phyloP scores from a whole-genome alignment of 2,329 filamentous ascomycete species.

The Claviceps humidiphila region DNA sequence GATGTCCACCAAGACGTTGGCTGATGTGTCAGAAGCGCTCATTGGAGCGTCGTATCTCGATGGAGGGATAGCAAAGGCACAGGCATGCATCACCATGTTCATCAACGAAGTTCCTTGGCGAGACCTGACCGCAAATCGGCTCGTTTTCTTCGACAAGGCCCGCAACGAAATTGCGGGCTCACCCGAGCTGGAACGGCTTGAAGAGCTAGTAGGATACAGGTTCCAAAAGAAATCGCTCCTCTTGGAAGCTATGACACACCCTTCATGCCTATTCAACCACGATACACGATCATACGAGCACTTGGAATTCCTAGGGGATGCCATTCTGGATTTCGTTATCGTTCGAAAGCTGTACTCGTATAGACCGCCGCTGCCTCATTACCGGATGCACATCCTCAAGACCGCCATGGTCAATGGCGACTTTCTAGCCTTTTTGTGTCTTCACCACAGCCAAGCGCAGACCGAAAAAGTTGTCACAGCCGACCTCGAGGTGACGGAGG shows the following conservation, averaged over 20 bases:
- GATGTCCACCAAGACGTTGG: constrained; percentile 65
- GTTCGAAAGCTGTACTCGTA: constrained; percentile 44
- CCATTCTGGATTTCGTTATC: constrained; percentile 68
- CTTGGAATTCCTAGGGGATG: constrained; percentile 79
- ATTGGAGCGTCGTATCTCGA: constrained; percentile 64
- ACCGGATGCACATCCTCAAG: constrained; percentile 63
- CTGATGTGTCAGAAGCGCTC: constrained; percentile 76
- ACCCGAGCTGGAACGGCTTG: constrained; percentile 35
- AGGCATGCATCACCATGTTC: constrained; percentile 52
- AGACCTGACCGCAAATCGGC: constrained; percentile 26
- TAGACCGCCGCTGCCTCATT: constrained; percentile 27
- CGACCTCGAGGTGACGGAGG: constrained; percentile 9
- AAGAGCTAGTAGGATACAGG: constrained; percentile 54
- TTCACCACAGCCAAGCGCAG: constrained; percentile 28
- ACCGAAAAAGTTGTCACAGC: constrained; percentile 11
- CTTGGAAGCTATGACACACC: constrained; percentile 69
- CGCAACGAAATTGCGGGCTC: constrained; percentile 23
- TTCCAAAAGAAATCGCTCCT: constrained; percentile 59
- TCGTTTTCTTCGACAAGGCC: constrained; percentile 29
- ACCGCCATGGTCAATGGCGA: constrained; percentile 68
- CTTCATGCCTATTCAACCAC: constrained; percentile 40
- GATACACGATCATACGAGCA: constrained; percentile 43
- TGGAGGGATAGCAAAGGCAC: constrained; percentile 50
- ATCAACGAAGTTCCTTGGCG: constrained; percentile 46
- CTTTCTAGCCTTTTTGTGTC: constrained; percentile 63